Percentiles rank a stretch among this genome's conserved stretches.
Evolutionary conservation across 257 asterid species (phyloP).

Genomic region (Vinca minor): DNA sequence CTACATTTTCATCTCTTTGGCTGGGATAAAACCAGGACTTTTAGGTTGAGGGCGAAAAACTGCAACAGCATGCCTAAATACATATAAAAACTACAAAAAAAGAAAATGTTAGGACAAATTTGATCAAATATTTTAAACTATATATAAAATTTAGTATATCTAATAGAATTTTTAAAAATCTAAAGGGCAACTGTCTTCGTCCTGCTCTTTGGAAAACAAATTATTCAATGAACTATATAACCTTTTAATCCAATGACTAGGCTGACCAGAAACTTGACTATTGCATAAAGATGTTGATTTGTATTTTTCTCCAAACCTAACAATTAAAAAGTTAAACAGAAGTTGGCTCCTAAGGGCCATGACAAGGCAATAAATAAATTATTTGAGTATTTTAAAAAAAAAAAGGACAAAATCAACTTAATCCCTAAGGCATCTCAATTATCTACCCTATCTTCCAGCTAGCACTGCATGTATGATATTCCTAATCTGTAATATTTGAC

Average conservation of each 20-base stretch:
- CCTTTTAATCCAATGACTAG: constrained; percentile 2
- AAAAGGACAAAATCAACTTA: constrained; percentile 11
- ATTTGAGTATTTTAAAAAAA: not conserved
- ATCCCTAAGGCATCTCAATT: constrained; percentile 17
- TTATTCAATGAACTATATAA: not conserved
- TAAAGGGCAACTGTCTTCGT: no score
- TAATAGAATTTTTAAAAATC: no score
- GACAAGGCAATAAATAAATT: constrained; percentile 4
- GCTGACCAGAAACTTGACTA: no score
- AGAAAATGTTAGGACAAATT: no score
- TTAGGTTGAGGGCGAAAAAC: no score
- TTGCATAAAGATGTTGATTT: not conserved
- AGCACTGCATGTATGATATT: constrained; percentile 5
- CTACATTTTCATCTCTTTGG: no score
- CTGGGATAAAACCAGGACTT: no score
- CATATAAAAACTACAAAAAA: no score
- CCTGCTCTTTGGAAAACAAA: no score
- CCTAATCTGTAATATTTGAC: not conserved
- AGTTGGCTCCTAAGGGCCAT: constrained; percentile 15
- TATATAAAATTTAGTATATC: no score
- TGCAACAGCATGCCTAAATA: no score
- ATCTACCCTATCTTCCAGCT: constrained; percentile 5
- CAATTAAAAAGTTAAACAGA: constrained; percentile 4
- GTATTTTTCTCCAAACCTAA: not conserved
- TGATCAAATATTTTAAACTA: no score